Evolutionary conservation across 2,329 filamentous ascomycete species (phyloP).

Genomic region (Parafenestella ontariensis): DNA sequence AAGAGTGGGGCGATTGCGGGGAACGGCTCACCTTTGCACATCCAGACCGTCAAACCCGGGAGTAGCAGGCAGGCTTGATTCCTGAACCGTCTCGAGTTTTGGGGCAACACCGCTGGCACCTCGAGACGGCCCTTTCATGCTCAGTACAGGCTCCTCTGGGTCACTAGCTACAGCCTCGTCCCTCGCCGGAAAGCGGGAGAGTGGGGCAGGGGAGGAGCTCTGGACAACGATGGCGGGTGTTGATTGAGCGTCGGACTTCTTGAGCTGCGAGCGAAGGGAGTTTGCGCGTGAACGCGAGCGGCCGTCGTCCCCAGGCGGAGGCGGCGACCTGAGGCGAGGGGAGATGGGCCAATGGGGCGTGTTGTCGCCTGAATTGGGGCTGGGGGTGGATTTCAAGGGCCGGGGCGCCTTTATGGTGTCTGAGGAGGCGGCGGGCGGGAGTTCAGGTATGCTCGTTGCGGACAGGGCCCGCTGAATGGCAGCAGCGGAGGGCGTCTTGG

Average conservation of each 20-base stretch:
- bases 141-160: slow-evolving; percentile 46
- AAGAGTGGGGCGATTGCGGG: slow-evolving; percentile 38
- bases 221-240: slow-evolving; percentile 56
- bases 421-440: slow-evolving; percentile 63
- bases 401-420: slow-evolving; percentile 70
- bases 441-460: slow-evolving; percentile 69
- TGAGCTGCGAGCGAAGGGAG: slow-evolving; percentile 49
- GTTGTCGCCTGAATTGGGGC: slow-evolving; percentile 52
- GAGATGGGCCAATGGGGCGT: slow-evolving; percentile 78
- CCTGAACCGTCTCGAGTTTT: slow-evolving; percentile 87
- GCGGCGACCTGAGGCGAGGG: slow-evolving; percentile 78
- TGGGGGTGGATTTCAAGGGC: slow-evolving; percentile 68
- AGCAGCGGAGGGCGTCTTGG: slow-evolving; percentile 65
- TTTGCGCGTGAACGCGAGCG: slow-evolving; percentile 52
- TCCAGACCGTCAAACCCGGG: slow-evolving; percentile 59
- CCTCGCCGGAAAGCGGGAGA: slow-evolving; percentile 38
- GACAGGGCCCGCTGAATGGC: slow-evolving; percentile 73
- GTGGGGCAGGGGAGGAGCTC: slow-evolving; percentile 51
- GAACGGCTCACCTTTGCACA: slow-evolving; percentile 39
- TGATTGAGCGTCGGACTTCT: slow-evolving; percentile 37
- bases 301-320: slow-evolving; percentile 52
- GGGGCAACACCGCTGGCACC: slow-evolving; percentile 64
- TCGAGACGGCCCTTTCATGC: slow-evolving; percentile 56
- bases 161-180: slow-evolving; percentile 42
- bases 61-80: slow-evolving; percentile 77